Conservation (phyloP, 495 filamentous ascomycete genomes). For the Schizothecium vesticola region DNA sequence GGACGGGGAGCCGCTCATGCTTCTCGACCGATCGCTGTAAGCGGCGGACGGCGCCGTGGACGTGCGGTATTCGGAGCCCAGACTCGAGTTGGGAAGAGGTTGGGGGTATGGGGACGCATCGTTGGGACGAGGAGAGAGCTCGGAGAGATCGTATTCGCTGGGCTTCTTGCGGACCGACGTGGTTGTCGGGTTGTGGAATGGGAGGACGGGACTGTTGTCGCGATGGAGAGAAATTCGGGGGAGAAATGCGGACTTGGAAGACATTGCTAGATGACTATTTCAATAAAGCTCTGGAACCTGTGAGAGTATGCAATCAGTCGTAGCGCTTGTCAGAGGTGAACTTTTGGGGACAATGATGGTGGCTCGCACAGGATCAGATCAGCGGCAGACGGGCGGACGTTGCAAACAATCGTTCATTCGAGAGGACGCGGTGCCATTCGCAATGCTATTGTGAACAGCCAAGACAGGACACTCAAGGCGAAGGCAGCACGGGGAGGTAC, state of each 20-base stretch:
- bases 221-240: conserved; percentile 25
- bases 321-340: background rate
- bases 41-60: conserved; percentile 10
- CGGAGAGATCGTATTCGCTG: conserved; percentile 39
- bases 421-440: background rate
- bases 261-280: conserved; percentile 12
- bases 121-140: conserved; percentile 39
- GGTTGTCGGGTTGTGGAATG: conserved; percentile 19
- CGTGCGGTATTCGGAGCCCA: background rate
- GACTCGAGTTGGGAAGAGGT: background rate
- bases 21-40: conserved; percentile 16
- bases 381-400: background rate
- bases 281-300: background rate
- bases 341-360: background rate
- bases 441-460: background rate
- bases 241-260: conserved; percentile 22
- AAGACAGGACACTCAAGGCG: background rate
- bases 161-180: conserved; percentile 27
- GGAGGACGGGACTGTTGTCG: conserved; percentile 23
- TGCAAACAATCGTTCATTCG: background rate
- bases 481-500: background rate
- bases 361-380: background rate
- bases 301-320: background rate
- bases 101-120: conserved; percentile 26
- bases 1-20: conserved; percentile 17